Conservation (phyloP, 2,329 filamentous ascomycete genomes). For the Colletotrichum sp. region DNA sequence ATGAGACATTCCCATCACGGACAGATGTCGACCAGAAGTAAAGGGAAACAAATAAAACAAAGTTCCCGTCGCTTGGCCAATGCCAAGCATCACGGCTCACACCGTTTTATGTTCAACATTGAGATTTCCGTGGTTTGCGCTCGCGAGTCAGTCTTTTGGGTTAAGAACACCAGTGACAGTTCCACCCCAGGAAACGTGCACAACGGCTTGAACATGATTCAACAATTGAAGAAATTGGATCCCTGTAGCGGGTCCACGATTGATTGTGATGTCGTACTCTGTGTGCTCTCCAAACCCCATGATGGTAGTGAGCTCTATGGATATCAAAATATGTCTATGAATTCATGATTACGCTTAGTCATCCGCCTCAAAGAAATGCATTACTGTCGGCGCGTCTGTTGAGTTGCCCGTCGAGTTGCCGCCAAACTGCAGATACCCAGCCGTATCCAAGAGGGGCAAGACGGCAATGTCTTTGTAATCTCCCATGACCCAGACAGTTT, state of each 20-base stretch:
- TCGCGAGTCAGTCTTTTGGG: background rate
- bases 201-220: background rate
- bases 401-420: slow-evolving; percentile 50
- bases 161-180: background rate
- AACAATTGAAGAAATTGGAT: background rate
- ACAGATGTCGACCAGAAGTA: background rate
- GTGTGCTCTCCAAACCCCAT: background rate
- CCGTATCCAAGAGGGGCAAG: slow-evolving; percentile 34
- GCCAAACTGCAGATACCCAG: slow-evolving; percentile 48
- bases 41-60: background rate
- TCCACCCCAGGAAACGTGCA: background rate
- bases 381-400: slow-evolving; percentile 19
- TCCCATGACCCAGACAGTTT: slow-evolving; percentile 29
- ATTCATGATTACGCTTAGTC: background rate
- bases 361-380: slow-evolving; percentile 9
- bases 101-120: background rate
- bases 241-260: background rate
- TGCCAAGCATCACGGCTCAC: background rate
- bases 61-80: background rate
- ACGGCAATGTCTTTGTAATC: slow-evolving; percentile 23
- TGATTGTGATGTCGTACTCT: background rate
- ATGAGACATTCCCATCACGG: background rate
- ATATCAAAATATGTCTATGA: background rate
- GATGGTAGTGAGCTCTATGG: background rate
- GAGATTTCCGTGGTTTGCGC: background rate